Base-by-base conservation (phyloP, 805 yeast genomes). In the Pichia phayaonensis region DNA sequence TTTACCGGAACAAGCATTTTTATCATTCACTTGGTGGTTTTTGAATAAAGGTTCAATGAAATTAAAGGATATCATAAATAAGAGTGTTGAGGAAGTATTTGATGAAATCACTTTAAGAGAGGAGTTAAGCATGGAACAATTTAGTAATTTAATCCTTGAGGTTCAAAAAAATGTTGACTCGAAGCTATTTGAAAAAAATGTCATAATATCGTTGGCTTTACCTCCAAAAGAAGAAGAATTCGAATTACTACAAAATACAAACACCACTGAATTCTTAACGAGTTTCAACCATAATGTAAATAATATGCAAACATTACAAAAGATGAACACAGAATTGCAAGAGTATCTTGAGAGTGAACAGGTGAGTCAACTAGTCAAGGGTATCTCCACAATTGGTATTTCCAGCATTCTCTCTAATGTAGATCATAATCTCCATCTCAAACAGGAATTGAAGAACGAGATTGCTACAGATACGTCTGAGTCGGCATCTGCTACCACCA, bases 11-110 rank as follows among this genome's bases (percentile, higher is more conserved):
- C 92, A 94, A 59, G 84, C 89, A 46, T 92, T 86, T 63, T 72
- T 92, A 44, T 84, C 95, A 0, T 77, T 89, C 54, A 84, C 90
- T 54, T 92, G 97, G 97, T 92, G 97, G 97, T 66, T 92, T 44
- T 72, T 92, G 46, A 90, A 92, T 65, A 79, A 82, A 56, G 98
- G 98, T 0, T 89, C 94, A 90, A 59, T 73, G 22, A 69, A 73
- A 34, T 68, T 87, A 36, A 73, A 79, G 22, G 68, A 72, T 27
- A 66, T 74, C 21, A 78, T 88, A 27, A 79, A 80, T 59, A 61
- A 65, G 1, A 69, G 77, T 4, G 90, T 92, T 4, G 72, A 71
- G 29, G 72, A 72, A 31, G 81, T 80, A 23, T 88, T 89, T 63
- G 76, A 71, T 12, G 74, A 72, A 12, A 69, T 86, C 27, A 83